Conservation (phyloP, 305 asterid genomes). For the Euphrasia arctica region DNA sequence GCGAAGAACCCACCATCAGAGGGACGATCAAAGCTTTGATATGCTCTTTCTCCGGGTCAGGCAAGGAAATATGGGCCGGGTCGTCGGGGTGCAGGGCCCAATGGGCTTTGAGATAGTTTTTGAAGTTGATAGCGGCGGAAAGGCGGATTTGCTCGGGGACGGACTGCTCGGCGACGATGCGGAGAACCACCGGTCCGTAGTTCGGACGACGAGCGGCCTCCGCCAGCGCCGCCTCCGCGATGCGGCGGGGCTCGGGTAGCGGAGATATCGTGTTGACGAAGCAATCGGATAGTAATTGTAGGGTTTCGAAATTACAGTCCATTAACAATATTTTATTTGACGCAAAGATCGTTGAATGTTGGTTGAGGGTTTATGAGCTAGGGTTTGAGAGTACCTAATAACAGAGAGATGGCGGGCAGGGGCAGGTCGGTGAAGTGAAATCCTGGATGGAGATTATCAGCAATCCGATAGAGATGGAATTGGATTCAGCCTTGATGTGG, state of each 20-base stretch:
- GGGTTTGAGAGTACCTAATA: no score
- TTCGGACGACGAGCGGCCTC: constrained; percentile 67
- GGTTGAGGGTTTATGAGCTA: no score
- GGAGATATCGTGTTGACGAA: constrained; percentile 79
- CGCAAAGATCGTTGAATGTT: no score
- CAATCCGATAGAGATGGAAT: no score
- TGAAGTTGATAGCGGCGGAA: constrained; percentile 85
- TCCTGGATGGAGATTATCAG: no score
- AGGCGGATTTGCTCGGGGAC: constrained; percentile 89
- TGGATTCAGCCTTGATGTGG: no score
- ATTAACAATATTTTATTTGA: constrained; percentile 19
- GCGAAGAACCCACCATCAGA: constrained; percentile 58
- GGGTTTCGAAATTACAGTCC: constrained; percentile 87
- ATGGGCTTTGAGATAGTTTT: constrained; percentile 70
- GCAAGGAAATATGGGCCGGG: constrained; percentile 33
- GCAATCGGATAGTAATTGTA: constrained; percentile 69
- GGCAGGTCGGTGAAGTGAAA: no score
- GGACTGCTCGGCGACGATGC: constrained; percentile 69
- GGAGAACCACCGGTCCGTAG: constrained; percentile 79
- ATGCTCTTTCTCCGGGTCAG: constrained; percentile 70
- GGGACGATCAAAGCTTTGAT: constrained; percentile 71
- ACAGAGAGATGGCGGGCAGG: no score
- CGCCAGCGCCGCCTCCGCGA: constrained; percentile 61
- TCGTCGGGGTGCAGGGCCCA: constrained; percentile 47
- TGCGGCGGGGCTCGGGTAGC: constrained; percentile 71